A percentile compares a stretch with the other conserved stretches of the same genome.
phyloP scores from a whole-genome alignment of 2,329 filamentous ascomycete species.

The Fusarium devonianum region DNA sequence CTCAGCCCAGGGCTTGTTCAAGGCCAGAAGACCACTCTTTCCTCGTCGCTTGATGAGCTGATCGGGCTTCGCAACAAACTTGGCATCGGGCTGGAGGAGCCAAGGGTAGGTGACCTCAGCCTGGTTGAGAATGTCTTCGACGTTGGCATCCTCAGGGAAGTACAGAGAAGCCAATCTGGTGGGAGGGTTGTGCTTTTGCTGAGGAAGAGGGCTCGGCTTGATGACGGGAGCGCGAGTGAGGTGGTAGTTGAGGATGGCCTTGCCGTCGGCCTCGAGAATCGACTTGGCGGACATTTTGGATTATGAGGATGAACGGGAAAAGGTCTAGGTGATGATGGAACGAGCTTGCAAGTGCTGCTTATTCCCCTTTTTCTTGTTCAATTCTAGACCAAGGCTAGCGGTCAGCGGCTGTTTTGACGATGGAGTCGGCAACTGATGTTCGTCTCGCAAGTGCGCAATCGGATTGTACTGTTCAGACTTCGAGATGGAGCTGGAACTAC shows the following conservation, averaged over 20 bases:
- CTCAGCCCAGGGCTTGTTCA: slow-evolving; percentile 98
- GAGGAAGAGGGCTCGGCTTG: slow-evolving; percentile 94
- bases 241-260: slow-evolving; percentile 99
- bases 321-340: slow-evolving; percentile 28
- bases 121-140: slow-evolving; percentile 87
- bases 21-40: slow-evolving; percentile 93
- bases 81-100: slow-evolving; percentile 82
- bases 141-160: slow-evolving; percentile 87
- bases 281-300: slow-evolving; percentile 74
- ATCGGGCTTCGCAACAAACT: slow-evolving; percentile 99
- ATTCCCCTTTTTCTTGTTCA: slow-evolving; percentile 35
- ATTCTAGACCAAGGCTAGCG: slow-evolving; percentile 28
- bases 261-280: slow-evolving; percentile 98
- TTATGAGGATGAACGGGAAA: slow-evolving; percentile 37
- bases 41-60: slow-evolving; percentile 99
- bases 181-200: slow-evolving; percentile 89
- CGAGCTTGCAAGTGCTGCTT: slow-evolving; percentile 40
- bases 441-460: slow-evolving; percentile 28
- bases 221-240: slow-evolving; percentile 96
- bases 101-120: slow-evolving; percentile 97
- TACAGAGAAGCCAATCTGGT: slow-evolving; percentile 89
- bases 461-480: slow-evolving; percentile 11
- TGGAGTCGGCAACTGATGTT: slow-evolving; percentile 15
- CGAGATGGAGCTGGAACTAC: slow-evolving; percentile 16
- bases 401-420: slow-evolving; percentile 26